These are phyloP conservation scores for Alternaria incomplexa DNA, from an alignment of 2,329 filamentous ascomycete genomes.

Conservation along the genomic window DNA sequence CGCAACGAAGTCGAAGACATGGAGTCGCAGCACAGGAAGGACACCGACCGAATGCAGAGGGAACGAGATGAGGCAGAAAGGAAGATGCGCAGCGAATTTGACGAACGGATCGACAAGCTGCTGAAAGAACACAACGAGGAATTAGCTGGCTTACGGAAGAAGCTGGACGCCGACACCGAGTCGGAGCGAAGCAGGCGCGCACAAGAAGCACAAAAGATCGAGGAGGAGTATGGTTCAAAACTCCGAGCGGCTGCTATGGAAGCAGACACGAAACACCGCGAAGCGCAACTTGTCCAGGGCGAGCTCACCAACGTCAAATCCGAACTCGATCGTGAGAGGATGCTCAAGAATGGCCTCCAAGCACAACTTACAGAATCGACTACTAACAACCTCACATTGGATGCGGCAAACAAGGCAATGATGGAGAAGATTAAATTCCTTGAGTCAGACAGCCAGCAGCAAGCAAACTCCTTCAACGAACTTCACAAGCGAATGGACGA, in stretches of 20 bases:
- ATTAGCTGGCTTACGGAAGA: constrained; percentile 67
- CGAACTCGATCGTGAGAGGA: constrained; percentile 63
- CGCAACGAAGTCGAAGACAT: constrained; percentile 64
- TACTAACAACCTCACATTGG: constrained; percentile 61
- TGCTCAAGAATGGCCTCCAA: constrained; percentile 64
- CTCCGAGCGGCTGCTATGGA: constrained; percentile 67
- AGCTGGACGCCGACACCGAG: constrained; percentile 69
- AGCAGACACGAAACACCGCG: constrained; percentile 62
- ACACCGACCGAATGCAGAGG: constrained; percentile 62
- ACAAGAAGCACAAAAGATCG: constrained; percentile 71
- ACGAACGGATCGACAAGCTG: constrained; percentile 64
- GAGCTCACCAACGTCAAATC: constrained; percentile 57
- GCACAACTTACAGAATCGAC: constrained; percentile 55
- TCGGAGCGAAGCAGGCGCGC: constrained; percentile 65
- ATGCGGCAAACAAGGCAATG: constrained; percentile 76
- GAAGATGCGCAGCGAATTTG: constrained; percentile 50
- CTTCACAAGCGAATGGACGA: constrained; percentile 83
- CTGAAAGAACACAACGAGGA: constrained; percentile 71
- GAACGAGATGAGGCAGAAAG: constrained; percentile 57
- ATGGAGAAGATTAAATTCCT: constrained; percentile 86
- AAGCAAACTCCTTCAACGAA: constrained; percentile 82
- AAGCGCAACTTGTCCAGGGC: constrained; percentile 56
- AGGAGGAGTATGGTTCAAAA: constrained; percentile 58
- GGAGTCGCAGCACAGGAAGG: constrained; percentile 60
- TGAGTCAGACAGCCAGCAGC: constrained; percentile 86